Base-by-base conservation (phyloP, 2,329 filamentous ascomycete species). In the Cladophialophora chaetospira region DNA sequence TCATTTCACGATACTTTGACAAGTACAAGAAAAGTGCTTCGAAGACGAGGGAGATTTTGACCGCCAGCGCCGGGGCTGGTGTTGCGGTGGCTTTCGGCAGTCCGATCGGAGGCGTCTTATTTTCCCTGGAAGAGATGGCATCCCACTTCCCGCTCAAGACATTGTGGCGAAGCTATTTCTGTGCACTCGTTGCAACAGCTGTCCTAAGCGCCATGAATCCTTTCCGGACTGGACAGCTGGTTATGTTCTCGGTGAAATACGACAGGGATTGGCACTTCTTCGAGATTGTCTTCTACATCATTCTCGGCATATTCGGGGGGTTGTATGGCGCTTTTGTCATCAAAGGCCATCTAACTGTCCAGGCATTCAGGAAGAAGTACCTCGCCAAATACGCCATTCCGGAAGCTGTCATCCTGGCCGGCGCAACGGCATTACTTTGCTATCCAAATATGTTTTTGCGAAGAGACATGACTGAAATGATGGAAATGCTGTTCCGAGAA, bases 381-480 rank as follows among this genome's bases (percentile, higher is more conserved):
- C 81, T 99, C 3, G 79, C 84, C 2, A 82, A 89, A 61, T 94
- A 95, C 72, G 88, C 92, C 5, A 84, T 97, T 28, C 80, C 92
- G 3, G 94, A 99, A 72, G 89, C 91, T 0, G 92, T 91, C 0
- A 73, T 96, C 13, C 77, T 99, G 36, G 92, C 94, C 1, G 83
- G 86, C 0, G 82, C 85, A 5, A 99, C 94, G 3, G 94, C 92
- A 8, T 80, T 97, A 21, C 80, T 99, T n/a, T 97, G 93, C 73
- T 99, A 96, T 68, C 94, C 93, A 0, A 99, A 99, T 67, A 91
- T 89, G 71, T 97, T 99, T 64, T 71, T 99, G 55, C 82, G 90
- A 53, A 97, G 97, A 67, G 95, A 99, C 73, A 97, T 99, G 94
- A 97, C 94, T 0, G 93, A 97, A 76, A 96, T 91, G 77, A 97